phyloP scores from a whole-genome alignment of 2,329 filamentous ascomycete genomes.

The Colletotrichum sp. region DNA sequence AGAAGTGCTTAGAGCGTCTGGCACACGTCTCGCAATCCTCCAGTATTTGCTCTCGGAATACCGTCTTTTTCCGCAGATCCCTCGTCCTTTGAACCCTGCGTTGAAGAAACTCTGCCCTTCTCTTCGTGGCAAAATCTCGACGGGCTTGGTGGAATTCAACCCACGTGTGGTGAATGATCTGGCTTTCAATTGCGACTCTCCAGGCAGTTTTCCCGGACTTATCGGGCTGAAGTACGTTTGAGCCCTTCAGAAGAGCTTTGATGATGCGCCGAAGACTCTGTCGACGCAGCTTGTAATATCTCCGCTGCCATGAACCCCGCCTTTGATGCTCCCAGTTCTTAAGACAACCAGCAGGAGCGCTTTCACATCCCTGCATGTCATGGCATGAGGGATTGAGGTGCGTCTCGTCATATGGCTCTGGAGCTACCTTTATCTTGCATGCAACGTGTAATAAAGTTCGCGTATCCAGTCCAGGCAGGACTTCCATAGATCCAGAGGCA shows the following conservation, averaged over 20 bases:
- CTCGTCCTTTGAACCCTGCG: not conserved
- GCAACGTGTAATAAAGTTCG: too few species aligned
- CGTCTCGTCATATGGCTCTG: too few species aligned
- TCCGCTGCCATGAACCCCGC: too few species aligned
- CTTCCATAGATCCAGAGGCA: too few species aligned
- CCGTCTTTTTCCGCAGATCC: not conserved
- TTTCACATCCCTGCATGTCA: too few species aligned
- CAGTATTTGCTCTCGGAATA: not conserved
- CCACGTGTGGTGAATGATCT: fast-evolving
- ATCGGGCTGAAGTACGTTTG: not conserved
- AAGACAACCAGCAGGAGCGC: too few species aligned
- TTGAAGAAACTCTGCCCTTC: not conserved
- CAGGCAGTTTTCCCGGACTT: not conserved
- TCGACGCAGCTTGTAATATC: not conserved
- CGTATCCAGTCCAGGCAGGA: too few species aligned
- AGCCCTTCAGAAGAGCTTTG: not conserved
- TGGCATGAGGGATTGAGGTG: too few species aligned
- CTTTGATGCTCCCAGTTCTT: too few species aligned
- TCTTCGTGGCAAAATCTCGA: not conserved
- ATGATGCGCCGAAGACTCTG: not conserved
- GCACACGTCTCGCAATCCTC: too few species aligned
- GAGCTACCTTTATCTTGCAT: too few species aligned
- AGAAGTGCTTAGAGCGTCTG: not conserved
- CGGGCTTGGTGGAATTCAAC: fast-evolving
- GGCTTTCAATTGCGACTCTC: fast-evolving